phyloP scores from a whole-genome alignment of 1,284 basidiomycete species.

The Ganoderma boninense region DNA sequence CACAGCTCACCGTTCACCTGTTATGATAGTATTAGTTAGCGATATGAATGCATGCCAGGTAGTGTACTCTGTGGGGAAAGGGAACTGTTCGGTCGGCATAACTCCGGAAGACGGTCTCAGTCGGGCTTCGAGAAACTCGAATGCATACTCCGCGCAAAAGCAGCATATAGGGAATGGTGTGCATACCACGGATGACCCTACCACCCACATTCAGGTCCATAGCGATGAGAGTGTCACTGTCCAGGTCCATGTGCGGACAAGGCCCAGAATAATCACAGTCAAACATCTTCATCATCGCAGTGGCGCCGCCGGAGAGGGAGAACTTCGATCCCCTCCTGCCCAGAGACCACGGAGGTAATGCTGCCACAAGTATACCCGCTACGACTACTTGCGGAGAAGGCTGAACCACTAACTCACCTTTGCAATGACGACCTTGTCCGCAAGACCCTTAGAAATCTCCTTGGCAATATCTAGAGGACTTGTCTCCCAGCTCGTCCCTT shows the following conservation, averaged over 20 bases:
- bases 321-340: neutral
- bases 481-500: slow-evolving; percentile 96
- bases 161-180: neutral
- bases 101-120: neutral
- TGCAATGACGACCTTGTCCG: slow-evolving; percentile 92
- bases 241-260: neutral
- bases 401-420: slow-evolving; percentile 64
- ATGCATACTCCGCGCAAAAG: neutral
- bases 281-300: neutral
- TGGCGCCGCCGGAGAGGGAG: neutral
- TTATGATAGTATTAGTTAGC: neutral
- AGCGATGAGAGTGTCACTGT: neutral
- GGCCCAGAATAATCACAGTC: no score
- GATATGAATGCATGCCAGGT: neutral
- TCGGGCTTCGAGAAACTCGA: neutral
- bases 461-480: slow-evolving; percentile 93
- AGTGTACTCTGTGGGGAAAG: neutral
- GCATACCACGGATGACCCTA: neutral
- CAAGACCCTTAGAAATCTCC: slow-evolving; percentile 87
- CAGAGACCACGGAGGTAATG: neutral
- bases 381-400: no score
- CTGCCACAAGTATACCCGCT: neutral
- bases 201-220: no score
- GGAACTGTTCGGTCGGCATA: neutral
- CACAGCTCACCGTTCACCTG: slow-evolving; percentile 91